Percentiles rank a stretch among this genome's conserved stretches.
Evolutionary conservation across 2,329 filamentous ascomycete genomes (phyloP).

Genomic region (Setomelanomma holmii): DNA sequence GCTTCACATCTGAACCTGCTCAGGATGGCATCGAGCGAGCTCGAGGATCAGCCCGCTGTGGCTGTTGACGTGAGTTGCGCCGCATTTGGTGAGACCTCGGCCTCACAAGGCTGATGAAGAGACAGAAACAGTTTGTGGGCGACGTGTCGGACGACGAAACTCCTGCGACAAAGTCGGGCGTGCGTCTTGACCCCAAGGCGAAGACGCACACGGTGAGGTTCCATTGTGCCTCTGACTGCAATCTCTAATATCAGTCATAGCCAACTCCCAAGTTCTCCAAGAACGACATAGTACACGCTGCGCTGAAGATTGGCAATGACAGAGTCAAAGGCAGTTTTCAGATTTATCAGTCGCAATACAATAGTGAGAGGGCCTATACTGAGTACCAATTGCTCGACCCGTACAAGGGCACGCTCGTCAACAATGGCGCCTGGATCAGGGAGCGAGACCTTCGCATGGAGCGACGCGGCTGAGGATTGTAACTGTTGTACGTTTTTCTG

Average conservation of each 20-base stretch:
- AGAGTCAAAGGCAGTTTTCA: slow-evolving; percentile 31
- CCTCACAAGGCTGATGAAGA: slow-evolving; percentile 32
- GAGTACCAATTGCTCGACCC: slow-evolving; percentile 39
- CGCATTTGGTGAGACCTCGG: slow-evolving; percentile 13
- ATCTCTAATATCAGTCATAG: slow-evolving; percentile 18
- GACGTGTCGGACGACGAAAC: slow-evolving; percentile 13
- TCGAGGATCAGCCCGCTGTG: slow-evolving; percentile 25
- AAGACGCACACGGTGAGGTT: slow-evolving; percentile 16
- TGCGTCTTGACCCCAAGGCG: slow-evolving; percentile 24
- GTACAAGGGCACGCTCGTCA: slow-evolving; percentile 20
- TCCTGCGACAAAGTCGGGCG: slow-evolving; percentile 34
- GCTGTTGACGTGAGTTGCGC: slow-evolving; percentile 24
- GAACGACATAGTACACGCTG: slow-evolving; percentile 37
- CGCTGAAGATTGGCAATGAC: slow-evolving; percentile 20
- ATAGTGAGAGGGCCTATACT: slow-evolving; percentile 19
- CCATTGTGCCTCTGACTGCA: not conserved
- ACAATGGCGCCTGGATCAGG: slow-evolving; percentile 34
- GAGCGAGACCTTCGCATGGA: slow-evolving; percentile 27
- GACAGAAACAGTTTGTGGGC: slow-evolving; percentile 22
- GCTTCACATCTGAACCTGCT: slow-evolving; percentile 1
- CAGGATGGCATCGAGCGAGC: slow-evolving; percentile 30
- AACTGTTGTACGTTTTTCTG: slow-evolving; percentile 9
- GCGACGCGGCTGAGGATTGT: slow-evolving; percentile 21
- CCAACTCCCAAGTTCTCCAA: slow-evolving; percentile 30
- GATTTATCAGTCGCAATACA: slow-evolving; percentile 17